These are phyloP conservation scores for Tolypocladium cylindrosporum DNA, from an alignment of 2,329 filamentous ascomycete species.

Conservation along the genomic window DNA sequence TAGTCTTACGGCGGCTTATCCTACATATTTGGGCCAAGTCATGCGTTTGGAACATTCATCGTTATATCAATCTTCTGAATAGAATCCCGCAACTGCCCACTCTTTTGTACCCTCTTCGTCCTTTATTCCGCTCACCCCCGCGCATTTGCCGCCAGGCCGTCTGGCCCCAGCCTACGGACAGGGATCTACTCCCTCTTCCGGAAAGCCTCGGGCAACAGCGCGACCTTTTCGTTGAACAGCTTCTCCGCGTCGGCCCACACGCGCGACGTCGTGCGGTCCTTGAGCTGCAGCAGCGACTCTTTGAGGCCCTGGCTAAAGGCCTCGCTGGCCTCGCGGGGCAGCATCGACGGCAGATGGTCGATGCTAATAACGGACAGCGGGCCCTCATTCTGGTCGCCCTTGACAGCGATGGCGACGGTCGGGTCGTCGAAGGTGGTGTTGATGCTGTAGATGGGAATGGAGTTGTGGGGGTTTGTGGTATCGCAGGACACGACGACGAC, in stretches of 20 bases:
- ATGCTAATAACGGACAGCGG: slow-evolving; percentile 76
- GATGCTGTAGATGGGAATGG: slow-evolving; percentile 69
- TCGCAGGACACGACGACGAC: slow-evolving; percentile 73
- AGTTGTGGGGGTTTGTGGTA: slow-evolving; percentile 61
- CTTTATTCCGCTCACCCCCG: not conserved
- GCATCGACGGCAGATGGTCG: slow-evolving; percentile 72
- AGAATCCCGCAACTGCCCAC: not conserved
- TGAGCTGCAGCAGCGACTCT: slow-evolving; percentile 66
- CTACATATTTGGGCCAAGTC: not conserved
- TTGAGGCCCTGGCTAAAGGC: slow-evolving; percentile 72
- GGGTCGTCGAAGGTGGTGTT: slow-evolving; percentile 83
- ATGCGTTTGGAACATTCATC: not conserved
- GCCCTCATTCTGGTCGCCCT: slow-evolving; percentile 37
- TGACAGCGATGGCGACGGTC: slow-evolving; percentile 63
- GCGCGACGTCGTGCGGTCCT: slow-evolving; percentile 58
- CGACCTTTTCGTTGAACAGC: slow-evolving; percentile 75
- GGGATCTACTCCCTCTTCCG: not conserved
- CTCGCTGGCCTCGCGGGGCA: slow-evolving; percentile 81
- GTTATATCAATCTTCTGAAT: not conserved
- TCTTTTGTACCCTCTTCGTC: not conserved
- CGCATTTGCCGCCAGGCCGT: not conserved
- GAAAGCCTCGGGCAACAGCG: slow-evolving; percentile 43
- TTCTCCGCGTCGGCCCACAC: slow-evolving; percentile 85
- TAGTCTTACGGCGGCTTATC: not conserved
- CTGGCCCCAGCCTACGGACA: not conserved